Evolutionary conservation across 2,329 filamentous ascomycete genomes (phyloP), one percentile per base, ranked within the genome.

Genomic region (Neonectria hederae): DNA sequence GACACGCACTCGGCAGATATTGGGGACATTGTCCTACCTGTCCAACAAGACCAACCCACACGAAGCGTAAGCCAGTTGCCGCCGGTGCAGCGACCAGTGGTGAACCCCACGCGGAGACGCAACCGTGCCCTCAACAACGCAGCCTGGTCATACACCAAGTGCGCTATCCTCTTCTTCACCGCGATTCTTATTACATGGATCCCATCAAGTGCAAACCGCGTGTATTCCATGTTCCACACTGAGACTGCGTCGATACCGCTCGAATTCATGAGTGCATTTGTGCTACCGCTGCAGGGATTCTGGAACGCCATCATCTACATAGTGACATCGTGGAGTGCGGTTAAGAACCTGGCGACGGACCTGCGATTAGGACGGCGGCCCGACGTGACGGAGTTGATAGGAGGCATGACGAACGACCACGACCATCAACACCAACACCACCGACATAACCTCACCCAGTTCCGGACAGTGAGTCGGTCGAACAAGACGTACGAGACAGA

Each of bases 281-380:
- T 96, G 1, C 83, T 97, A 9, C 92, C 93, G 0, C 83, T 94
- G 0, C 93, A 97, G 75, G 93, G 93, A 0, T 92, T 94, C 72
- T 96, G 92, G 92, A 97, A 97, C 76, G 87, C 89, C 19, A 77
- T 92, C 62, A 93, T 97, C 69, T 97, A 96, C 77, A 79, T 88
- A 17, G 84, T 87, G 11, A 93, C 91, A 1, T 92, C 90, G 6
- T 87, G 88, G 83, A 78, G 85, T 54, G 89, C 89, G 0, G 89
- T 88, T 74, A 84, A 84, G 74, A 78, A 79, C 32, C 76, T 88
- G 28, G 78, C 76, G 57, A 70, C 72, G 10, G 81, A 83, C 51
- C 61, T 83, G n/a, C 64, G 69, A 51, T 62, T 69, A 55, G 71
- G 71, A 13, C 74, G 69, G 40, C 67, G 74, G 22, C 70, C 75